Conservation (phyloP, 2,329 filamentous ascomycete species). For the Cladophialophora exuberans region DNA sequence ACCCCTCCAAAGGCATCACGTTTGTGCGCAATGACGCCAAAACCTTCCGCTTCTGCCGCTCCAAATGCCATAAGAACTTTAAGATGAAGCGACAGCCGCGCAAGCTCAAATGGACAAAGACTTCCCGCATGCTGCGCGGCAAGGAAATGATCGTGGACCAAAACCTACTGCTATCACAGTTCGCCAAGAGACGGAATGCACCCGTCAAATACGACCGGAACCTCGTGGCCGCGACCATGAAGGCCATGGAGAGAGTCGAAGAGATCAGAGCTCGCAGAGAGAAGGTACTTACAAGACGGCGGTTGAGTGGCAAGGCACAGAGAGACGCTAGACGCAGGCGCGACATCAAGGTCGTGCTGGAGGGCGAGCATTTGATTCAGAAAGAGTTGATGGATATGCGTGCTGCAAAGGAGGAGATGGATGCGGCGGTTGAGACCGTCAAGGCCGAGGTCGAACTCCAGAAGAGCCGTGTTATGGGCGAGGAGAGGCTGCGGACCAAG, state of each 20-base stretch:
- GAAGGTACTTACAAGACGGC: conserved; percentile 88
- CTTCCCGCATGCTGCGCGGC: conserved; percentile 80
- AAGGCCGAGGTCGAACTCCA: conserved; percentile 38
- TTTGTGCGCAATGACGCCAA: conserved; percentile 70
- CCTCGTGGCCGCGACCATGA: conserved; percentile 81
- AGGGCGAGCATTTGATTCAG: conserved; percentile 91
- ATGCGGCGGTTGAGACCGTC: conserved; percentile 36
- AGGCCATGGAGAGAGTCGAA: conserved; percentile 86
- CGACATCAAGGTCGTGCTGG: conserved; percentile 84
- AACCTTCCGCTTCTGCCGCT: conserved; percentile 68
- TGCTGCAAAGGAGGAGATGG: conserved; percentile 47
- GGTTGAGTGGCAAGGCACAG: conserved; percentile 78
- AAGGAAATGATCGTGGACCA: conserved; percentile 92
- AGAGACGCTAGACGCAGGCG: conserved; percentile 76
- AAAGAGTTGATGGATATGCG: conserved; percentile 64
- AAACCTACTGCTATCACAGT: conserved; percentile 72
- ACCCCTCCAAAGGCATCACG: conserved; percentile 68
- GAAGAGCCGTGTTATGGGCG: conserved; percentile 44
- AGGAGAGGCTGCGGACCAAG: conserved; percentile 47
- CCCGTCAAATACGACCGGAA: conserved; percentile 96
- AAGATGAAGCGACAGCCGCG: conserved; percentile 98
- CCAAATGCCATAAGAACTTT: conserved; percentile 76
- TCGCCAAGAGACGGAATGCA: conserved; percentile 89
- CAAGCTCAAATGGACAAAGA: conserved; percentile 97
- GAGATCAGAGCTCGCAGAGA: conserved; percentile 85